These are phyloP conservation scores for Tubosaeta sp. DNA, from an alignment of 768 basidiomycete species.

Conservation along the genomic window DNA sequence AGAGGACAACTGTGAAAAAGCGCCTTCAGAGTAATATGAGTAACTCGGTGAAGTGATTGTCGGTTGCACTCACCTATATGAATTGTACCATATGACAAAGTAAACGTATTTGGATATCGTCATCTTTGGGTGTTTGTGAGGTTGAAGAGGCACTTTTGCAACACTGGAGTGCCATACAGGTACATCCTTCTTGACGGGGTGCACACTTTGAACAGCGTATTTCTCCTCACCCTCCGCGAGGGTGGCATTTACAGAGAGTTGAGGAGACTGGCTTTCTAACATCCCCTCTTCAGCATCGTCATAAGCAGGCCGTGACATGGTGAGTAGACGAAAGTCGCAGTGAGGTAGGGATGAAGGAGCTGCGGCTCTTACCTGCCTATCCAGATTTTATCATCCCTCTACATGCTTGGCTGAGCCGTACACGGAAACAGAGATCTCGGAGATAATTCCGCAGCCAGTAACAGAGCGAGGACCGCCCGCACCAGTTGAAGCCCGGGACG, in stretches of 20 bases:
- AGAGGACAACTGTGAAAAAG: conserved; percentile 62
- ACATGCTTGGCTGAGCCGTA: conserved; percentile 5
- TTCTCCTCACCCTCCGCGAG: conserved; percentile 40
- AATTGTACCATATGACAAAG: conserved; percentile 74
- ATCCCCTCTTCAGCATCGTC: conserved; percentile 59
- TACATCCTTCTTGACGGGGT: conserved; percentile 41
- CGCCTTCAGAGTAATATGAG: conserved; percentile 43
- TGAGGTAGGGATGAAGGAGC: not conserved
- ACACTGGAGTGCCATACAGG: conserved; percentile 32
- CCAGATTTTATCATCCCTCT: conserved; percentile 22
- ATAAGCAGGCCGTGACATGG: conserved; percentile 45
- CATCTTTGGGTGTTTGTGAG: conserved; percentile 45
- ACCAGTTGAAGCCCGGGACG: not conserved
- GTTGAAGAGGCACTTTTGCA: conserved; percentile 32
- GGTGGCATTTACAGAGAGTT: conserved; percentile 23
- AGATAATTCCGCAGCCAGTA: conserved; percentile 4
- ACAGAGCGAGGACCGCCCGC: conserved; percentile 3
- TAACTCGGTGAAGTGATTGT: not conserved
- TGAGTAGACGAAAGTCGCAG: conserved; percentile 4
- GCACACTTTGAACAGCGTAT: conserved; percentile 25
- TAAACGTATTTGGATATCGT: conserved; percentile 57
- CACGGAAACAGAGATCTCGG: conserved; percentile 16
- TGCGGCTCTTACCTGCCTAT: not conserved
- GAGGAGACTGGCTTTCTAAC: conserved; percentile 40
- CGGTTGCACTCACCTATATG: conserved; percentile 51